Conservation (phyloP, 2,329 filamentous ascomycete genomes). For the Penicillium sp. region DNA sequence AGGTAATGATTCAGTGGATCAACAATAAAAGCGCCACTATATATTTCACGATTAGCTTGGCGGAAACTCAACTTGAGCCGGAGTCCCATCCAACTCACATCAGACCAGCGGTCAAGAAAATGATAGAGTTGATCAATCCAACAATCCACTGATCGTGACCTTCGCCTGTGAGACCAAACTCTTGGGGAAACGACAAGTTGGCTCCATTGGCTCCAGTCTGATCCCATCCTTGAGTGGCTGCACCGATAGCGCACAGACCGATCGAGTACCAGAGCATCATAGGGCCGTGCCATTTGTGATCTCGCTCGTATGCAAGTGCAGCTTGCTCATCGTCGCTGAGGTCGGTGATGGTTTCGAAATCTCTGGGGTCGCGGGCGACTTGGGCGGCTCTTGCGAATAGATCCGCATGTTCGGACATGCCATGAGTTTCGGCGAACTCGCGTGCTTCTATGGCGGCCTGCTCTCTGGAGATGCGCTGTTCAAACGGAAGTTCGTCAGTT, state of each 20-base stretch:
- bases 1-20: constrained; percentile 65
- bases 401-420: constrained; percentile 42
- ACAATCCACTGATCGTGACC: constrained; percentile 59
- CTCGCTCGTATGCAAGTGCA: constrained; percentile 48
- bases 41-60: neutral
- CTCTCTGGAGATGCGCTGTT: constrained; percentile 36
- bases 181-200: constrained; percentile 53
- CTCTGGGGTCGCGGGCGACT: constrained; percentile 35
- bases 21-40: constrained; percentile 64
- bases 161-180: constrained; percentile 47
- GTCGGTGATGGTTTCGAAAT: constrained; percentile 35
- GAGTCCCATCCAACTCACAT: constrained; percentile 11
- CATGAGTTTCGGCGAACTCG: constrained; percentile 32
- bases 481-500: constrained; percentile 3
- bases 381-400: constrained; percentile 43
- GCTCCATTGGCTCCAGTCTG: constrained; percentile 59
- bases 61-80: neutral
- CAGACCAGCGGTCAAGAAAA: constrained; percentile 39
- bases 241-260: constrained; percentile 9
- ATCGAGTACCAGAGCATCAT: constrained; percentile 9
- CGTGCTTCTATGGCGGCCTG: constrained; percentile 39
- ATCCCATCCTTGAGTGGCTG: constrained; percentile 48
- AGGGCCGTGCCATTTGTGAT: constrained; percentile 19
- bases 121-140: constrained; percentile 66
- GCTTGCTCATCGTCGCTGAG: constrained; percentile 48